Evolutionary conservation across 2,329 filamentous ascomycete species (phyloP).

Genomic region (Alternaria sp.): DNA sequence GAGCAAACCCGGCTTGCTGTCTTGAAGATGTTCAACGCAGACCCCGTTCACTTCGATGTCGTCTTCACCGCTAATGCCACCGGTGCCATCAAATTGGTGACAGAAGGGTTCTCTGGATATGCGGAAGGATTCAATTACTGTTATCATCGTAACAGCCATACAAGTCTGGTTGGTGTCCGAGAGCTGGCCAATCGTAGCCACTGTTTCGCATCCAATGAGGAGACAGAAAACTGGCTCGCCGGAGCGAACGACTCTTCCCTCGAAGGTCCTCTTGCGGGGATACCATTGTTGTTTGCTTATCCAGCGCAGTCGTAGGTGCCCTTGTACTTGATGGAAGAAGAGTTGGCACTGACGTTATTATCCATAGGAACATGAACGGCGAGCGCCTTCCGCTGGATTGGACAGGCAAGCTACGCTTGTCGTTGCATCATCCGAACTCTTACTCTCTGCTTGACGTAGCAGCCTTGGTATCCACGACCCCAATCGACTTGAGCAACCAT

Average conservation of each 20-base stretch:
- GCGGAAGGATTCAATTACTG: constrained; percentile 74
- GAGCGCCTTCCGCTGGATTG: constrained; percentile 74
- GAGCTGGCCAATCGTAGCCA: constrained; percentile 67
- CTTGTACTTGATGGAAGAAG: background rate
- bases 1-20: constrained; percentile 50
- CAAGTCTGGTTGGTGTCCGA: constrained; percentile 81
- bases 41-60: constrained; percentile 80
- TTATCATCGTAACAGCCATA: constrained; percentile 85
- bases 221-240: constrained; percentile 70
- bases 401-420: constrained; percentile 25
- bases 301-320: constrained; percentile 73
- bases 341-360: background rate
- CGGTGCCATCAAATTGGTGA: constrained; percentile 83
- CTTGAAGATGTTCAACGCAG: constrained; percentile 78
- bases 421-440: constrained; percentile 51
- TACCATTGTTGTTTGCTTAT: constrained; percentile 69
- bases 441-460: constrained; percentile 77
- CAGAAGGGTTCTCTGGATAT: constrained; percentile 73
- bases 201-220: constrained; percentile 69
- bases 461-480: constrained; percentile 67
- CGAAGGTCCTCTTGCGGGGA: constrained; percentile 16
- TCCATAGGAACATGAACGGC: constrained; percentile 75
- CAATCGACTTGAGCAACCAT: constrained; percentile 63
- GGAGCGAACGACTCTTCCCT: background rate
- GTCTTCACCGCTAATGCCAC: constrained; percentile 95